Percentiles rank a stretch among this genome's conserved stretches.
Conservation (phyloP, 805 yeast species). For the Huiozyma naganishii region DNA sequence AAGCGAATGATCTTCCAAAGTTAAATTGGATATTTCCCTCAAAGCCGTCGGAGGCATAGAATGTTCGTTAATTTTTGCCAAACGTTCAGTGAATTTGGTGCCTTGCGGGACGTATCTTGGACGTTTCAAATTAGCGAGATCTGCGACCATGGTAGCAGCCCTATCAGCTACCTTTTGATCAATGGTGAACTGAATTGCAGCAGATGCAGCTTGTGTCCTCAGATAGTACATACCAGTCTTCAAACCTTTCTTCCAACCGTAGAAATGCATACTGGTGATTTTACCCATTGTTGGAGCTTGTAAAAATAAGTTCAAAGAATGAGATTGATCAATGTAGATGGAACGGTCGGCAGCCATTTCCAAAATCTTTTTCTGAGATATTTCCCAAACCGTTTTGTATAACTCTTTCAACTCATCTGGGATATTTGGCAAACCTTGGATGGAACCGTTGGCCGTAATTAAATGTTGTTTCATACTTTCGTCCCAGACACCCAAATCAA, state of each 20-base stretch:
- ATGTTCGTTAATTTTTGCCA: background rate
- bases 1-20: background rate
- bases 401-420: slow-evolving; percentile 63
- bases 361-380: slow-evolving; percentile 70
- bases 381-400: slow-evolving; percentile 95
- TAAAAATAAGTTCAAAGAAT: slow-evolving; percentile 78
- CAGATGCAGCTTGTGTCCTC: slow-evolving; percentile 92
- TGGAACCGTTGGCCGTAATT: slow-evolving; percentile 69
- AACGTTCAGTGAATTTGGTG: slow-evolving; percentile 5
- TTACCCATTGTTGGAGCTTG: slow-evolving; percentile 88
- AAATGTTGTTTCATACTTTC: slow-evolving; percentile 65
- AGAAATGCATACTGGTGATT: slow-evolving; percentile 91
- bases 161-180: slow-evolving; percentile 42
- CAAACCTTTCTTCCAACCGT: slow-evolving; percentile 93
- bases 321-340: slow-evolving; percentile 84
- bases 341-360: slow-evolving; percentile 80
- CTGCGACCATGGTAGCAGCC: slow-evolving; percentile 33
- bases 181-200: slow-evolving; percentile 85
- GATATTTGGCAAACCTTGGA: slow-evolving; percentile 58
- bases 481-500: slow-evolving; percentile 73
- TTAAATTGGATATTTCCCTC: background rate
- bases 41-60: slow-evolving; percentile 1
- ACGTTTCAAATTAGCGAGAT: slow-evolving; percentile 20
- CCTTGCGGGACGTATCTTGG: slow-evolving; percentile 29
- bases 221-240: slow-evolving; percentile 96